These are phyloP conservation scores for Chamaecyparis obtusa DNA, from an alignment of 75 land plant genomes.

Conservation along the genomic window DNA sequence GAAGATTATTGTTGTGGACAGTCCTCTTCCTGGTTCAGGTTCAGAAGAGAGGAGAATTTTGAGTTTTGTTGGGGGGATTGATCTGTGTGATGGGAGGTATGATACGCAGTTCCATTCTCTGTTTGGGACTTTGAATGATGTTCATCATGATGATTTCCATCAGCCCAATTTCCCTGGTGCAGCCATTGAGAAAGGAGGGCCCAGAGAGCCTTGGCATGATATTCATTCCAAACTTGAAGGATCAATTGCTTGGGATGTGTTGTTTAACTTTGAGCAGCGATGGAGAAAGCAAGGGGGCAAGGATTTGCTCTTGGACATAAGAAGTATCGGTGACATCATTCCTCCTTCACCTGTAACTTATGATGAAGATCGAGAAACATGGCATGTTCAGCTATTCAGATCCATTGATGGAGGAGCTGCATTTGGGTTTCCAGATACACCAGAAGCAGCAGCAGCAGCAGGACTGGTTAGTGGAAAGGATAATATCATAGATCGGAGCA, in stretches of 20 bases:
- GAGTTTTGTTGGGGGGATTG: conserved; percentile 91
- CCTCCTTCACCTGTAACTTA: conserved; percentile 75
- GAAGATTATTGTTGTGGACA: conserved; percentile 85
- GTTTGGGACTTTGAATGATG: conserved; percentile 76
- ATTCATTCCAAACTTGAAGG: conserved; percentile 81
- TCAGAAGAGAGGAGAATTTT: conserved; percentile 55
- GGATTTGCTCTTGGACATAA: conserved; percentile 52
- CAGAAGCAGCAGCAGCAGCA: conserved; percentile 73
- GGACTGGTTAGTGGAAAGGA: conserved; percentile 93
- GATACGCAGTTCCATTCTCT: conserved; percentile 80
- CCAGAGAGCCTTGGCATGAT: conserved; percentile 96
- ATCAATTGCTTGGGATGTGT: conserved; percentile 85
- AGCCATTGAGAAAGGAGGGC: conserved; percentile 69
- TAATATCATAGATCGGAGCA: conserved; percentile 80
- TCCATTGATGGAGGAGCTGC: conserved; percentile 95
- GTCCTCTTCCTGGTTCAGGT: conserved; percentile 49
- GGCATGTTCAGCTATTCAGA: conserved; percentile 90
- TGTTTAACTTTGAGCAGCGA: conserved; percentile 83
- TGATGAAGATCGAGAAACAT: conserved; percentile 62
- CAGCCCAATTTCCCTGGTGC: conserved; percentile 81
- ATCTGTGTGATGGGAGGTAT: conserved; percentile 91
- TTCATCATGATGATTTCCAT: conserved; percentile 83
- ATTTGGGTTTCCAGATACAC: conserved; percentile 83
- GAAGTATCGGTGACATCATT: conserved; percentile 50
- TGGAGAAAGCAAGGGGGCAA: conserved; percentile 86